A percentile compares a stretch with the other conserved stretches of the same genome.
These are phyloP conservation scores for Aspergillus fischeri DNA, from an alignment of 2,329 filamentous ascomycete species.

Conservation along the genomic window DNA sequence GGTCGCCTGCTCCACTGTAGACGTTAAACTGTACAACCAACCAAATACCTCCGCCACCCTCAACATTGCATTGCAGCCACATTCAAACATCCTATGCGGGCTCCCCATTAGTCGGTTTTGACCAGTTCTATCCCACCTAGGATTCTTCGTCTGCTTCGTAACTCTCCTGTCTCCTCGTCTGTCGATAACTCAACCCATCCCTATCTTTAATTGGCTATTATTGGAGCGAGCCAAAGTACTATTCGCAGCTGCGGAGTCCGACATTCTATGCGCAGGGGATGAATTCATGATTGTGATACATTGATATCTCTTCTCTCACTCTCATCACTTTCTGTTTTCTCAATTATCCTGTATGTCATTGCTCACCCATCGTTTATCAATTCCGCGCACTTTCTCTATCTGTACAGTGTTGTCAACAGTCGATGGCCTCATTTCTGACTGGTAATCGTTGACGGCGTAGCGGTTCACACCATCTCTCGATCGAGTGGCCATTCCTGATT, in stretches of 20 bases:
- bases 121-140: background rate
- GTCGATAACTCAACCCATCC: background rate
- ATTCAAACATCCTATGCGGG: background rate
- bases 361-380: background rate
- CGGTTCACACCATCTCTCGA: background rate
- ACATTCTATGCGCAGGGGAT: background rate
- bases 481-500: background rate
- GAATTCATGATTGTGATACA: background rate
- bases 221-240: background rate
- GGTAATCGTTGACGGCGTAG: background rate
- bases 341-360: background rate
- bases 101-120: background rate
- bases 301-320: background rate
- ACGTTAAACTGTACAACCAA: background rate
- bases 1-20: background rate
- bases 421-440: background rate
- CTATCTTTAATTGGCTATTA: background rate
- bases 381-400: background rate
- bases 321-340: background rate
- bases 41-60: background rate
- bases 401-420: background rate
- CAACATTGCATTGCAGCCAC: background rate
- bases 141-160: background rate
- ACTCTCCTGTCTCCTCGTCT: background rate
- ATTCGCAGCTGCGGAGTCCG: background rate